Percentiles rank a stretch among this genome's conserved stretches.
phyloP scores from a whole-genome alignment of 441 rosid species.

The Kokia cookei region DNA sequence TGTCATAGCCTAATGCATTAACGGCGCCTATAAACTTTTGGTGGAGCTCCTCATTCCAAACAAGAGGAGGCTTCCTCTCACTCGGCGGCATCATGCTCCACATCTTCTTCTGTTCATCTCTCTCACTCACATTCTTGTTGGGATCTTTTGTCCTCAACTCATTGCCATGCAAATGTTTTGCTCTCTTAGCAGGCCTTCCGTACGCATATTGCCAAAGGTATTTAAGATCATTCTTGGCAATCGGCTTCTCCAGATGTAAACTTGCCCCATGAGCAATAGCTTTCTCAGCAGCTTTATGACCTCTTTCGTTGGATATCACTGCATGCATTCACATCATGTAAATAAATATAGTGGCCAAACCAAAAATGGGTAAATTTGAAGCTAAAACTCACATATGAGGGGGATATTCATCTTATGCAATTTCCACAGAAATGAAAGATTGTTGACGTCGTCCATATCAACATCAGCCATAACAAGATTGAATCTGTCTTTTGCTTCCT shows the following conservation, averaged over 20 bases:
- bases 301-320: conserved; percentile 33
- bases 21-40: conserved; percentile 37
- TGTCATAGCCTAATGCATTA: conserved; percentile 28
- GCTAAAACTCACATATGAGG: conserved; percentile 17
- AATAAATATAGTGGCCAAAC: too few species aligned
- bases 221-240: conserved; percentile 29
- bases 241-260: conserved; percentile 28
- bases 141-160: not conserved
- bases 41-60: conserved; percentile 45
- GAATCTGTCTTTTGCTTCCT: not conserved
- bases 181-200: not conserved
- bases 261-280: conserved; percentile 30
- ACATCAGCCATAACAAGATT: not conserved
- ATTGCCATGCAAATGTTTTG: not conserved
- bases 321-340: not conserved
- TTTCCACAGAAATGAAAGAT: not conserved
- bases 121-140: not conserved
- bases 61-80: not conserved
- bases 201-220: conserved; percentile 42
- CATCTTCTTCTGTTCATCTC: not conserved
- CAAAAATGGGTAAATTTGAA: not conserved
- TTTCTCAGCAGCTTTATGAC: conserved; percentile 4
- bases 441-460: not conserved
- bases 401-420: not conserved
- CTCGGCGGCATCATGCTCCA: too few species aligned